These are phyloP conservation scores for Edaphochlamys debaryana DNA, from an alignment of 139 green algal species.

Conservation along the genomic window DNA sequence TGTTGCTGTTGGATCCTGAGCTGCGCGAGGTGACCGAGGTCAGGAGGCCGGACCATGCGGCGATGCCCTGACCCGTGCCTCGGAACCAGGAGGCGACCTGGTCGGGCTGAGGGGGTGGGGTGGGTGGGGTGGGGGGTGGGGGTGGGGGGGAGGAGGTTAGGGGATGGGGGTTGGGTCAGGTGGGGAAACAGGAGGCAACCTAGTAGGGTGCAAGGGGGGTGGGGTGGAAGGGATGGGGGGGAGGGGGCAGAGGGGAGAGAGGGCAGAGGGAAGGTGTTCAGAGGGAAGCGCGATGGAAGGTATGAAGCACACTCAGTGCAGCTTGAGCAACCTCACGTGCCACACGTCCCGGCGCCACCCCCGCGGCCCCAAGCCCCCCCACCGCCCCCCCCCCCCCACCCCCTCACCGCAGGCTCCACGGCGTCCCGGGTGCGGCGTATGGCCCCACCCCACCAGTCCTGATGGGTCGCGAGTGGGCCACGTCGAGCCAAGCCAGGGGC, in stretches of 20 bases:
- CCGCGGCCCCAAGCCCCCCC: not conserved
- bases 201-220: no score
- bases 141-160: no score
- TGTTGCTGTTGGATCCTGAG: no score
- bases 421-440: not conserved
- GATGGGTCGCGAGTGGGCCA: no score
- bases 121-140: not conserved
- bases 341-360: not conserved
- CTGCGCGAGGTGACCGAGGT: no score
- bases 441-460: slow-evolving; percentile 36
- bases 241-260: no score
- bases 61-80: not conserved
- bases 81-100: not conserved
- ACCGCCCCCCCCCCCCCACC: no score
- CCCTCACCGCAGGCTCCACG: not conserved
- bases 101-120: not conserved
- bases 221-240: not conserved
- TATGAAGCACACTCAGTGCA: not conserved
- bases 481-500: no score
- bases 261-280: no score
- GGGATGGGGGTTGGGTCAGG: no score
- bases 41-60: no score
- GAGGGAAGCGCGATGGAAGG: not conserved
- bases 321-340: not conserved
- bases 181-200: no score